Evolutionary conservation across 306 rosid species (phyloP).

Genomic region (Luffa aegyptiaca): DNA sequence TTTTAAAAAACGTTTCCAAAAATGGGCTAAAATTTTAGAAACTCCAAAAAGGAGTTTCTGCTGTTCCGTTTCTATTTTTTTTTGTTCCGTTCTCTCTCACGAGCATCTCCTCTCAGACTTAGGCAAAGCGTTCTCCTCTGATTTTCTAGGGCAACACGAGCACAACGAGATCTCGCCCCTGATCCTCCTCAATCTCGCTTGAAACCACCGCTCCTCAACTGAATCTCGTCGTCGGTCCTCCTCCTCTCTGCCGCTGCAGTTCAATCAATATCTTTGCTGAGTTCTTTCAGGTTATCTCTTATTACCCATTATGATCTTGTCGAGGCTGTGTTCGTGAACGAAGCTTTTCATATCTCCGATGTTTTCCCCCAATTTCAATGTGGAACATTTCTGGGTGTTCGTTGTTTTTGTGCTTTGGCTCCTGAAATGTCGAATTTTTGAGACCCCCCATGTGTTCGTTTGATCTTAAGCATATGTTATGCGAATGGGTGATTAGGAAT

Average conservation of each 20-base stretch:
- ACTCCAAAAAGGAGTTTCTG: too few species aligned
- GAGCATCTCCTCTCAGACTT: too few species aligned
- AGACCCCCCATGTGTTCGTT: not conserved
- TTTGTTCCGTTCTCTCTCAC: too few species aligned
- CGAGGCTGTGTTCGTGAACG: not conserved
- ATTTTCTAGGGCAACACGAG: too few species aligned
- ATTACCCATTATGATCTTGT: not conserved
- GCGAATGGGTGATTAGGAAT: not conserved
- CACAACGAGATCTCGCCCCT: not conserved
- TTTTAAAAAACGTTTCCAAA: too few species aligned
- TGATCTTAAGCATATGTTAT: not conserved
- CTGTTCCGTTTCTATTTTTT: too few species aligned
- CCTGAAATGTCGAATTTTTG: not conserved
- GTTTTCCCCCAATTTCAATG: not conserved
- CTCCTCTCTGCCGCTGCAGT: not conserved
- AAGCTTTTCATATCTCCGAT: not conserved
- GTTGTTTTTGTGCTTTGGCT: not conserved
- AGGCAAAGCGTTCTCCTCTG: too few species aligned
- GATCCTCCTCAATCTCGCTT: not conserved
- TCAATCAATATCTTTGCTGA: not conserved
- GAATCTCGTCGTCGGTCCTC: not conserved
- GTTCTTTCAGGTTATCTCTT: slow-evolving; percentile 1
- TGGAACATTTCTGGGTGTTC: not conserved
- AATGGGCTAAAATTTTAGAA: too few species aligned
- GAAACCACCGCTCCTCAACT: not conserved